These are phyloP conservation scores for Aspergillus latus DNA, from an alignment of 2,329 filamentous ascomycete genomes.

Conservation along the genomic window DNA sequence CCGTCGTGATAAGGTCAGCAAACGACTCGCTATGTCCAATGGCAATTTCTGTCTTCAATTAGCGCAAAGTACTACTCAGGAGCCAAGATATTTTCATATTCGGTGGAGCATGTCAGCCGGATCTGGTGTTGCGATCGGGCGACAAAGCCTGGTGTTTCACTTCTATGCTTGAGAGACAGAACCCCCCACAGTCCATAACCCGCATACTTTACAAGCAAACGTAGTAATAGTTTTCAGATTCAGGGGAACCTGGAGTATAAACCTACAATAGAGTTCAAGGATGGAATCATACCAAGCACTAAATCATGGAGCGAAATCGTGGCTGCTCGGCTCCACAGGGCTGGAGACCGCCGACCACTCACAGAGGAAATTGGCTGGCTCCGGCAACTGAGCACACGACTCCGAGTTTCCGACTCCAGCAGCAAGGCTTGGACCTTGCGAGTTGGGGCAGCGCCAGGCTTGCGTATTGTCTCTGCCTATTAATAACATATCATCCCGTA, in stretches of 20 bases:
- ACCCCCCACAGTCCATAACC: not conserved
- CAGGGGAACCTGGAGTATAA: not conserved
- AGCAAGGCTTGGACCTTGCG: not conserved
- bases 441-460: not conserved
- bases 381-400: slow-evolving; percentile 14
- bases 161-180: not conserved
- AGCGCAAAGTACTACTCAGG: not conserved
- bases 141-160: not conserved
- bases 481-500: not conserved
- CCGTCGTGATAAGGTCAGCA: too few relatives aligned
- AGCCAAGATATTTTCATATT: not conserved
- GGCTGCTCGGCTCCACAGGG: not conserved
- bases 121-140: not conserved
- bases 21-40: too few relatives aligned
- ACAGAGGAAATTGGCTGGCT: not conserved
- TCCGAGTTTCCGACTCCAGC: not conserved
- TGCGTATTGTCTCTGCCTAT: not conserved
- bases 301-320: not conserved
- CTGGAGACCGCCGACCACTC: slow-evolving; percentile 4
- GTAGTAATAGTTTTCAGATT: not conserved
- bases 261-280: not conserved
- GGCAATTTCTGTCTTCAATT: too few relatives aligned
- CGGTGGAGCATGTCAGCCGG: not conserved
- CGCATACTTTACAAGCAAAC: not conserved
- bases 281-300: not conserved